A percentile compares a stretch with the other conserved stretches of the same genome.
Evolutionary conservation across 73 alveolate genomes (phyloP).

Genomic region (Paramecium bursaria): DNA sequence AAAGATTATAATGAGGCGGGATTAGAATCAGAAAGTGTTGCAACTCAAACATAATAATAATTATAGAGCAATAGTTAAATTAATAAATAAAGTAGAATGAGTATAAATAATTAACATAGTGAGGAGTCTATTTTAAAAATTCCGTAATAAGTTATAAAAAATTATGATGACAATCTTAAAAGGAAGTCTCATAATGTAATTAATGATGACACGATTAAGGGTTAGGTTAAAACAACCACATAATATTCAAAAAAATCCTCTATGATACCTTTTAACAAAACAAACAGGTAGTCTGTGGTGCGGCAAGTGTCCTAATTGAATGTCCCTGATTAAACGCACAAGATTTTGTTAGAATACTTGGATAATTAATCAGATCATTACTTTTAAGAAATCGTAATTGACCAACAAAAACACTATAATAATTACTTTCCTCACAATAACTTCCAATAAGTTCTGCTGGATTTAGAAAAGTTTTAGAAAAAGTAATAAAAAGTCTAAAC

Average conservation of each 20-base stretch:
- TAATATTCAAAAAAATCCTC: neutral
- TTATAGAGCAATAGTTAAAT: neutral
- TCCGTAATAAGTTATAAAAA: no score
- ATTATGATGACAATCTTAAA: no score
- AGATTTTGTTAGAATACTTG: no score
- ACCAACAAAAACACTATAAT: neutral
- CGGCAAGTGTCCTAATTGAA: constrained; percentile 10
- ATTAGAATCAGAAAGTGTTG: neutral
- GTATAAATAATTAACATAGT: no score
- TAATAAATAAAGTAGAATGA: neutral
- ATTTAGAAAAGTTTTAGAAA: neutral
- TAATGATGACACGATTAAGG: no score
- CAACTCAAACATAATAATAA: neutral
- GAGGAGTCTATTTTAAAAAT: no score
- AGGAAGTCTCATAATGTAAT: no score
- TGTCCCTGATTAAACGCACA: no score
- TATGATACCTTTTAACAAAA: neutral
- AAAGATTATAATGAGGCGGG: neutral
- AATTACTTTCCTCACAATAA: constrained; percentile 46
- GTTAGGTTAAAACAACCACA: no score
- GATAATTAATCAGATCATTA: no score
- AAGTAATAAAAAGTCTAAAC: neutral
- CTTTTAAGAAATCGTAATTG: constrained; percentile 3
- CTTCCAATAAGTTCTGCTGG: neutral
- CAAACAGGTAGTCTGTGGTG: neutral